Conservation (phyloP, 352 stramenopile genomes). For the Pythium folliculosum region DNA sequence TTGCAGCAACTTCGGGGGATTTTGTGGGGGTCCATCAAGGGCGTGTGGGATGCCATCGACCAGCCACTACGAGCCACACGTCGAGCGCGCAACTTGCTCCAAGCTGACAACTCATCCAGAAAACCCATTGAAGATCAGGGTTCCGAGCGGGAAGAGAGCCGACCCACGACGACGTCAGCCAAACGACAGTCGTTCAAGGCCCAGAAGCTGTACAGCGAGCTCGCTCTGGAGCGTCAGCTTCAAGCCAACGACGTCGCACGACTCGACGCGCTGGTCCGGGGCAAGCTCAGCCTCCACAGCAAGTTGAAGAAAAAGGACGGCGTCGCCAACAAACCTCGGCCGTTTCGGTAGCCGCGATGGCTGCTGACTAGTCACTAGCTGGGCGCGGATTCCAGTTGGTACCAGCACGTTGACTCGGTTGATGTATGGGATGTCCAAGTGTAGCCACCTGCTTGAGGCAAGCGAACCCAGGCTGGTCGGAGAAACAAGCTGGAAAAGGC, state of each 20-base stretch:
- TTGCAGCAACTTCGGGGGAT: background rate
- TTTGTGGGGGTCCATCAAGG: conserved; percentile 2
- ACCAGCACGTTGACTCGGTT: background rate
- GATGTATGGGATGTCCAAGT: background rate
- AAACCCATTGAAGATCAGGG: background rate
- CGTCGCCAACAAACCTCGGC: conserved; percentile 16
- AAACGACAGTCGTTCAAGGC: conserved; percentile 20
- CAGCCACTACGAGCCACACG: background rate
- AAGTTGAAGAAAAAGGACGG: conserved; percentile 15
- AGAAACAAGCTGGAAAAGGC: background rate
- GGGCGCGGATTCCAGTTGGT: background rate
- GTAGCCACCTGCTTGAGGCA: background rate
- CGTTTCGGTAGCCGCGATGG: conserved; percentile 14
- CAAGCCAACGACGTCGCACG: conserved; percentile 11
- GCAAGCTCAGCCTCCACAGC: conserved; percentile 2
- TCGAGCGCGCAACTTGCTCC: background rate
- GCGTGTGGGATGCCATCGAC: background rate
- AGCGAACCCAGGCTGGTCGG: background rate
- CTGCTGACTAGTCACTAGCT: too few species aligned
- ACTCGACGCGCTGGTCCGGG: background rate
- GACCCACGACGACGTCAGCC: background rate
- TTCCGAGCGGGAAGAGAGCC: background rate
- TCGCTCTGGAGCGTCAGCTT: conserved; percentile 17
- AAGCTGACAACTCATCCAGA: background rate
- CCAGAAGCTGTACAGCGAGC: conserved; percentile 23